phyloP scores from a whole-genome alignment of 129 eudicot species.

The Kitagawia praeruptora region DNA sequence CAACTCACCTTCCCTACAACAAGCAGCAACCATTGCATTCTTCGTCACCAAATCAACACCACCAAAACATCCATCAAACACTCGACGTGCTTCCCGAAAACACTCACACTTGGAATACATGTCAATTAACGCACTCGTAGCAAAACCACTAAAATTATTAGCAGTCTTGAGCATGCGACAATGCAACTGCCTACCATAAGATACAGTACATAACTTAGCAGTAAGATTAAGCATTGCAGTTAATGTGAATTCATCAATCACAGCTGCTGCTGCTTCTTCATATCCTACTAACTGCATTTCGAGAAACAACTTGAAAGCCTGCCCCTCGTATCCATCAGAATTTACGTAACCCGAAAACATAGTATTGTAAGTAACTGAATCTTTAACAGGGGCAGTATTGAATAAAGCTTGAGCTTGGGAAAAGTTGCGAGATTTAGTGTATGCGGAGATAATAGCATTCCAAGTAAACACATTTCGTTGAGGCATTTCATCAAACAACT shows the following conservation, averaged over 20 bases:
- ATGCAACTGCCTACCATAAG: slow-evolving; percentile 63
- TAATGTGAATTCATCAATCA: slow-evolving; percentile 62
- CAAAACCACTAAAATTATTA: slow-evolving; percentile 42
- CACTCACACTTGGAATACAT: slow-evolving; percentile 91
- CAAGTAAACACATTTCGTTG: slow-evolving; percentile 73
- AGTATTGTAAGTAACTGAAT: slow-evolving; percentile 73
- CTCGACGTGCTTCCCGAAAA: slow-evolving; percentile 51
- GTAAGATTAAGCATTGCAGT: slow-evolving; percentile 73
- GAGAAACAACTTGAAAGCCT: slow-evolving; percentile 48
- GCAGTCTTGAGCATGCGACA: slow-evolving; percentile 70
- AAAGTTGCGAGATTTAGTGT: slow-evolving; percentile 40
- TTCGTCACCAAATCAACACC: slow-evolving; percentile 58
- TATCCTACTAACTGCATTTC: slow-evolving; percentile 37
- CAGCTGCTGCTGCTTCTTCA: slow-evolving; percentile 13
- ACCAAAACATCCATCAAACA: slow-evolving; percentile 32
- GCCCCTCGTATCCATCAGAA: slow-evolving; percentile 40
- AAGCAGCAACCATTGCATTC: slow-evolving; percentile 87
- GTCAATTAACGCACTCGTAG: slow-evolving; percentile 62
- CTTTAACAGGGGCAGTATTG: slow-evolving; percentile 48
- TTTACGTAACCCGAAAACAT: slow-evolving; percentile 65
- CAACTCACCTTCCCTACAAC: slow-evolving; percentile 65
- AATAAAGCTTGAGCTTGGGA: slow-evolving; percentile 39
- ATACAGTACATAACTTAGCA: slow-evolving; percentile 37
- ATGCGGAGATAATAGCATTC: slow-evolving; percentile 73
- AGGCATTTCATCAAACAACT: slow-evolving; percentile 92